These are phyloP conservation scores for Solanum raphanifolium DNA, from an alignment of 257 asterid species.

Conservation along the genomic window DNA sequence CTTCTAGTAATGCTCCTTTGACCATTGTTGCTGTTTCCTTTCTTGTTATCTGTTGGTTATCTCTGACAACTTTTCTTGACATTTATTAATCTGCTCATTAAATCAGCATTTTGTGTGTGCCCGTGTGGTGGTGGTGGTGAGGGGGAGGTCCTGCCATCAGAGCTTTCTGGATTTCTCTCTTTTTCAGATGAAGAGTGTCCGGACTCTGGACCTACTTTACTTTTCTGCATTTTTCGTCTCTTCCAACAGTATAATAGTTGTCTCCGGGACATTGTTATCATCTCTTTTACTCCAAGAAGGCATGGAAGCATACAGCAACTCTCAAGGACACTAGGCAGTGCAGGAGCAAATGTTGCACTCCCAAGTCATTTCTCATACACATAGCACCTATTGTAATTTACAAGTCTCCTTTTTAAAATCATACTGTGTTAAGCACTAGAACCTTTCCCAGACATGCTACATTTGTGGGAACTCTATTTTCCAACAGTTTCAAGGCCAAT, in stretches of 20 bases:
- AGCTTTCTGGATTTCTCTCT: neutral
- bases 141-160: neutral
- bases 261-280: neutral
- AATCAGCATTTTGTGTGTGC: neutral
- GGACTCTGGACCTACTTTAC: neutral
- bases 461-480: neutral
- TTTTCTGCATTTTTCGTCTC: neutral
- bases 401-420: neutral
- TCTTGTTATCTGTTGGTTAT: neutral
- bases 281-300: neutral
- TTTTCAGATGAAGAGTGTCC: neutral
- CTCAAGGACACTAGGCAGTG: neutral
- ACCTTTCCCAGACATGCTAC: neutral
- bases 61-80: neutral
- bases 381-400: neutral
- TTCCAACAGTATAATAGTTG: neutral
- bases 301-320: neutral
- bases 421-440: neutral
- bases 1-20: neutral
- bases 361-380: neutral
- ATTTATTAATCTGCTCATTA: neutral
- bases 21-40: neutral
- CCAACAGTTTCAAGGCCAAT: neutral
- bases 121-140: neutral
- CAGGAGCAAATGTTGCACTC: neutral